Base-by-base conservation (phyloP, 2,329 filamentous ascomycete species). In the Penicillium sp. region DNA sequence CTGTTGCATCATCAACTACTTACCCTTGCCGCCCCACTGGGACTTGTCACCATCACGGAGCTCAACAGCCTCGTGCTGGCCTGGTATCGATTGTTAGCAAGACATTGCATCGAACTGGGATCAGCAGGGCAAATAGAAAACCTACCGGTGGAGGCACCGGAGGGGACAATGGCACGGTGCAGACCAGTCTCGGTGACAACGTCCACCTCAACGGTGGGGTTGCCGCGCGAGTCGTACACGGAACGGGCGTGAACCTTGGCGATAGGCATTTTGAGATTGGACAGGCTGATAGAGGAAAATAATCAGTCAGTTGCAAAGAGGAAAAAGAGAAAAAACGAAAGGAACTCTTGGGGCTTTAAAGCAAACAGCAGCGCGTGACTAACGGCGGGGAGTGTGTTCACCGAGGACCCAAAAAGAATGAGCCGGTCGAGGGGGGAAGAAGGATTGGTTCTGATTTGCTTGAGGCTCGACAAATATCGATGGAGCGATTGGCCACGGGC, bases 201-300 rank as follows among this genome's bases (percentile, higher is more conserved):
- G 68, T 95, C 90, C 62, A 96, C 90, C 79, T 96, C 90, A 64
- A 95, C 90, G 66, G 92, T 98, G 63, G 92, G 92, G 82, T 98
- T 98, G 68, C 80, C 80, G 56, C 92, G 90, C 69, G 92, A 96
- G 80, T 98, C 92, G 80, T 90, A 98, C 76, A 98, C 88, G 64
- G 84, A 89, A 67, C 92, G 85, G 65, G 85, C 85, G 79, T 89
- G 84, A 66, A 92, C 79, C 77, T 89, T 90, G 70, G 81, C 80
- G 71, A 92, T 86, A 62, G 85, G 75, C 92, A 98, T 98, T 55
- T 66, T 89, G 58, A 47, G 37, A 37, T 30, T 43, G 37, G 44
- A 50, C 38, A 48, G 41, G 43, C 54, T 61, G 50, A 45, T 38
- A 36, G 33, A 27, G 30, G 36, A n/a, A 27, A 27, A 27, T 29